Evolutionary conservation across 2,329 filamentous ascomycete species (phyloP), one percentile per base, ranked within the genome.

Genomic region (Colletotrichum sp.): DNA sequence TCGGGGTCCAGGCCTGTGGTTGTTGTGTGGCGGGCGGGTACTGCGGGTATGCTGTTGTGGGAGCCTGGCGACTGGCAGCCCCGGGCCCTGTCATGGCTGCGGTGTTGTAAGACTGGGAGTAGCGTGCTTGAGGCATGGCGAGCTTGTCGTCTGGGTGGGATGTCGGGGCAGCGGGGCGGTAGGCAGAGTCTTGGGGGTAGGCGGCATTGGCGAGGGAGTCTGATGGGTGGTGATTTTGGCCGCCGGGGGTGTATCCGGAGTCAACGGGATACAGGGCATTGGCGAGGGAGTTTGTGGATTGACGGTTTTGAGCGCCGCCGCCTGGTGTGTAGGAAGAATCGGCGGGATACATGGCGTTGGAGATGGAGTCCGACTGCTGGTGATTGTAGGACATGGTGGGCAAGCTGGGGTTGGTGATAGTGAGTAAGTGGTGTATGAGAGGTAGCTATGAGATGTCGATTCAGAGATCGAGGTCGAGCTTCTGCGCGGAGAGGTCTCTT

Each of bases 211-310:
- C 60, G 34, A 77, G 75, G n/a, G 76, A 76, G 64, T 24, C 55
- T n/a, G 71, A 68, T 28, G 71, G 36, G 64, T 60, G 49, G 36
- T 60, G 36, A 28, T 62, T 30, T 62, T 62, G 59, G 18, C 44
- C 44, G n/a, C 49, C 66, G 21, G 76, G 76, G 13, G 64, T 69
- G 52, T 77, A 77, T 28, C 59, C 62, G 30, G 69, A 76, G 69
- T 77, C 69, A 49, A 62, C 60, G 9, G 76, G 76, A 69, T 77
- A 77, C 34, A 74, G 73, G 44, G 73, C 76, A 64, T 77, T 77
- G 59, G 15, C 60, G 57, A 77, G 75, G 16, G 76, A 76, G 64
- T 24, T 36, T n/a, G 71, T 62, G 10, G 63, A 26, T 34, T 57
- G 44, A 18, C 44, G 39, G 24, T 49, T 49, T 49, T 49, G 44